A percentile compares a stretch with the other conserved stretches of the same genome.
Conservation (phyloP, 257 asterid genomes). For the Datura wrightii region DNA sequence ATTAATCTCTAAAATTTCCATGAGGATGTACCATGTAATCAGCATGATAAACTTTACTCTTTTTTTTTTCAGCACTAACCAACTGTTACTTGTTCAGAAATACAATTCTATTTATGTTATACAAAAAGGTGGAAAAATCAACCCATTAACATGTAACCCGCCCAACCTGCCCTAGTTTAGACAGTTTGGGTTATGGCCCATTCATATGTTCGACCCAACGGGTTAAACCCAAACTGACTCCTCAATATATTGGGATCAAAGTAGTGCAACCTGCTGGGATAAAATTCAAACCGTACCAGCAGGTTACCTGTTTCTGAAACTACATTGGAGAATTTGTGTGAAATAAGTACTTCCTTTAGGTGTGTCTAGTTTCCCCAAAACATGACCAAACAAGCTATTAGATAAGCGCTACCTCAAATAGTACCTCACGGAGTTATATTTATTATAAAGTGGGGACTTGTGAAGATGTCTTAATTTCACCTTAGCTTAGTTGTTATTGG, state of each 20-base stretch:
- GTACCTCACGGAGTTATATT: neutral
- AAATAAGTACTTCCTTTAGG: neutral
- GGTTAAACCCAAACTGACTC: neutral
- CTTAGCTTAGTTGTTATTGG: neutral
- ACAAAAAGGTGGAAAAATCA: too few species aligned
- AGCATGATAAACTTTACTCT: too few species aligned
- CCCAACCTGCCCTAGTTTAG: neutral
- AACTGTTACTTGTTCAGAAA: too few species aligned
- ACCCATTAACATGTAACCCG: too few species aligned
- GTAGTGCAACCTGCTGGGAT: neutral
- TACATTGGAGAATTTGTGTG: neutral
- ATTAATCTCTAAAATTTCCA: too few species aligned
- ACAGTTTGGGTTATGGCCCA: neutral
- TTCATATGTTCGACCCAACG: neutral
- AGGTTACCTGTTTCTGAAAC: neutral
- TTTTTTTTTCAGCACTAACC: too few species aligned
- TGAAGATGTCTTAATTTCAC: neutral
- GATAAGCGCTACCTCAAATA: neutral
- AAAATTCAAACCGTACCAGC: neutral
- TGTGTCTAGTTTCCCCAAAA: neutral
- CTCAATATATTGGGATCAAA: neutral
- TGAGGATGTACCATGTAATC: too few species aligned
- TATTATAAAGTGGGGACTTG: neutral
- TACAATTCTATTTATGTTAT: too few species aligned
- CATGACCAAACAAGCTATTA: neutral